Base-by-base conservation (phyloP, 345 rosid genomes). In the Litchi chinensis region DNA sequence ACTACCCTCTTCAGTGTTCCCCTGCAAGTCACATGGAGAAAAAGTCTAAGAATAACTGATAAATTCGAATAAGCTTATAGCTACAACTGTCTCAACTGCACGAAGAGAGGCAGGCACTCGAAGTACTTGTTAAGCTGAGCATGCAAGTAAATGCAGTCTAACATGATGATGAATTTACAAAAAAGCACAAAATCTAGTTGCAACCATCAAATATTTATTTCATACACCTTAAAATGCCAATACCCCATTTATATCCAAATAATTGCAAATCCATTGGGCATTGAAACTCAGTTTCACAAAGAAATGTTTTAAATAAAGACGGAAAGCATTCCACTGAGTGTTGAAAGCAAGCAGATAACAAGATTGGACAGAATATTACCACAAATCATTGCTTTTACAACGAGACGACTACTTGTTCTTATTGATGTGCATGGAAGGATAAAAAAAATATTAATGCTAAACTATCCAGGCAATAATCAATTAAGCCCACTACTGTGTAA, bases 1-100 rank as follows among this genome's bases (percentile, higher is more conserved):
- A 86, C 88, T 90, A 80, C 91, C 90, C 83, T 89, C 95, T 79
- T 93, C 94, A n/a, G 80, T 57, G 80, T 78, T 81, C 74, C 88
- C 97, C 99, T 94, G 97, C 85, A 87, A 80, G 64, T 54, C 41
- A 50, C 18, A 65, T 16, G 41, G 46, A 70, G 37, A 70, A 32
- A 50, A 76, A 71, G 46, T 50, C 41, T 78, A 76, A 64, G 24
- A 28, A 62, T 60, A 43, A 54, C 65, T 10, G 65, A 50, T 50
- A 72, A 54, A 32, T 60, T 44, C 63, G 13, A 15, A 43, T 15
- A 8, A 62, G 26, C 63, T 9, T 44, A 68, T 37, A 40, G 71
- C 32, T 74, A 70, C 50, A 59, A 56, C 32, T 70, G 48, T 57
- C 69, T 44, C 67, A 39, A 73, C 22, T 22, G 64, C 71, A 71